These are phyloP conservation scores for Xylaria sp. DNA, from an alignment of 2,329 filamentous ascomycete genomes.

Conservation along the genomic window DNA sequence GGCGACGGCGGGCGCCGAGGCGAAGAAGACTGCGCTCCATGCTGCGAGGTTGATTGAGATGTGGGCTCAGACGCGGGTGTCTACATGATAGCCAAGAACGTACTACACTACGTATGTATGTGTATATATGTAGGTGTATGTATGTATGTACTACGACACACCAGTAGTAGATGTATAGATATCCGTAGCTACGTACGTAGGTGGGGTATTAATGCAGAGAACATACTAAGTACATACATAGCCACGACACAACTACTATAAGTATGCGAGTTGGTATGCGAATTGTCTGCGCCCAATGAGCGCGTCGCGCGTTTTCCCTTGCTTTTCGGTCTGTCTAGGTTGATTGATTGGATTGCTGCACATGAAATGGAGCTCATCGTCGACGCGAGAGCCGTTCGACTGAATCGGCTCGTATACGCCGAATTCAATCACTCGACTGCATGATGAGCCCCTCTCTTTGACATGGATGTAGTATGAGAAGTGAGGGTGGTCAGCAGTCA, in stretches of 20 bases:
- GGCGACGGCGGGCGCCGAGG: constrained; percentile 31
- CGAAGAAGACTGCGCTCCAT: constrained; percentile 40
- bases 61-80: constrained; percentile 37
- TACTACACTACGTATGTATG: too few species aligned
- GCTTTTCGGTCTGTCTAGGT: background rate
- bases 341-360: background rate
- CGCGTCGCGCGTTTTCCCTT: background rate
- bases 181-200: background rate
- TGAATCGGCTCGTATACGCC: background rate
- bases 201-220: background rate
- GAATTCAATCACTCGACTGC: background rate
- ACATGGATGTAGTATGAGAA: background rate
- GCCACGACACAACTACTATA: background rate
- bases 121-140: too few species aligned
- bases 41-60: constrained; percentile 47
- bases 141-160: too few species aligned
- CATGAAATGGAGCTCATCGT: background rate
- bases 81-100: background rate
- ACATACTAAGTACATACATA: background rate
- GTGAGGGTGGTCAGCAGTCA: constrained; percentile 2
- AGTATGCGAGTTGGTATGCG: background rate
- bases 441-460: background rate
- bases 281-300: background rate
- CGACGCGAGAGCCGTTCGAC: background rate
- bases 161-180: too few species aligned